phyloP scores from a whole-genome alignment of 805 yeast species.

The Starmerella geochares region DNA sequence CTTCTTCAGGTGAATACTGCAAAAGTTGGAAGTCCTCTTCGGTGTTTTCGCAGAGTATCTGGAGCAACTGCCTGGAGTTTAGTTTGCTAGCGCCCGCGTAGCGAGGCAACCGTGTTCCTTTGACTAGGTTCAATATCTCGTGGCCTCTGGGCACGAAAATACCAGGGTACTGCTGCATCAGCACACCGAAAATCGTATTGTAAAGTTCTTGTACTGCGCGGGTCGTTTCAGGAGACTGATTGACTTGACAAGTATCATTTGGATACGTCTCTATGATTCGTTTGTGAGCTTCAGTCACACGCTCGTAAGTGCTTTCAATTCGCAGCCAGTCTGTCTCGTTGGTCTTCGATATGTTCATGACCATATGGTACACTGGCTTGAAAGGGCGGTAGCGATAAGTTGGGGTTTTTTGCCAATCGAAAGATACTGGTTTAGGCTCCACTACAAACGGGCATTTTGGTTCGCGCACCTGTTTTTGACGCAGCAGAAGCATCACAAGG shows the following conservation, averaged over 20 bases:
- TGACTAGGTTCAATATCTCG: slow-evolving; percentile 11
- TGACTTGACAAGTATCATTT: slow-evolving; percentile 11
- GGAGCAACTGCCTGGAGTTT: slow-evolving; percentile 13
- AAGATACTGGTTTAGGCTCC: slow-evolving; percentile 7
- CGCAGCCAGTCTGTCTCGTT: slow-evolving; percentile 47
- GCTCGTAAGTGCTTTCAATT: slow-evolving; percentile 50
- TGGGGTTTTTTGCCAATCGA: slow-evolving; percentile 4
- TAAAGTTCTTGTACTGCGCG: slow-evolving; percentile 42
- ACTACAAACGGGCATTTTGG: slow-evolving; percentile 5
- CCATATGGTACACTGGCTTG: slow-evolving; percentile 50
- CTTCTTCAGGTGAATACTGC: slow-evolving; percentile 36
- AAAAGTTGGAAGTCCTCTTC: slow-evolving; percentile 58
- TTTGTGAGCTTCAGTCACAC: slow-evolving; percentile 36
- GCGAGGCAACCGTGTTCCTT: slow-evolving; percentile 6
- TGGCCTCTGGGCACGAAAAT: slow-evolving; percentile 33
- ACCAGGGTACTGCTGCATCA: slow-evolving; percentile 43
- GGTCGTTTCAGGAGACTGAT: slow-evolving; percentile 1
- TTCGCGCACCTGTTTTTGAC: not conserved
- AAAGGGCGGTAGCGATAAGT: slow-evolving; percentile 41
- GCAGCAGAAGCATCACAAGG: not conserved
- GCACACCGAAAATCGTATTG: slow-evolving; percentile 35
- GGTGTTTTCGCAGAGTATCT: slow-evolving; percentile 30
- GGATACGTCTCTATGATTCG: slow-evolving; percentile 27
- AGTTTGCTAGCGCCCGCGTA: slow-evolving; percentile 5
- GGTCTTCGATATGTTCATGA: slow-evolving; percentile 49